These are phyloP conservation scores for Rutstroemia sydowiana DNA, from an alignment of 2,329 filamentous ascomycete genomes.

Conservation along the genomic window DNA sequence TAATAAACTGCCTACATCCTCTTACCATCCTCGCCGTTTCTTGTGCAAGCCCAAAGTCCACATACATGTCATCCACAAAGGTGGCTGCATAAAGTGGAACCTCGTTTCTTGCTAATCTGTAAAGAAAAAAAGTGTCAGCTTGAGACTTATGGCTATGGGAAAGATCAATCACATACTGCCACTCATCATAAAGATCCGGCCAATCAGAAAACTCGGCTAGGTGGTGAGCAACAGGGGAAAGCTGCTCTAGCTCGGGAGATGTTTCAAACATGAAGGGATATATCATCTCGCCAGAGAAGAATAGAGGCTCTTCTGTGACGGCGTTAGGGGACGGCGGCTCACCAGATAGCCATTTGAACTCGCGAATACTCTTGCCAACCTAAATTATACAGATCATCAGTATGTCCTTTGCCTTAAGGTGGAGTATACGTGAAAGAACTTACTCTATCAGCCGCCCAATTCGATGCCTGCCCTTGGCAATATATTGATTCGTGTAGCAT, in stretches of 20 bases:
- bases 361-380: constrained; percentile 2
- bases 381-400: not conserved
- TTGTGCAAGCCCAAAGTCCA: constrained; percentile 67
- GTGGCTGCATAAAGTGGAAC: constrained; percentile 82
- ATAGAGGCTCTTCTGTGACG: constrained; percentile 47
- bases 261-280: constrained; percentile 79
- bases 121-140: not conserved
- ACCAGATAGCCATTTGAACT: constrained; percentile 36
- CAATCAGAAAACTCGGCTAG: constrained; percentile 64
- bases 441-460: constrained; percentile 65
- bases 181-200: constrained; percentile 68
- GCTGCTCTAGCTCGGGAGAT: constrained; percentile 64
- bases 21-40: constrained; percentile 69
- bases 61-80: constrained; percentile 88
- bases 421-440: not conserved
- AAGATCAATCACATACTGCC: constrained; percentile 37
- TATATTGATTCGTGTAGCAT: constrained; percentile 86
- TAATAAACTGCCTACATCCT: constrained; percentile 73
- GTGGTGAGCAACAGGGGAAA: constrained; percentile 62
- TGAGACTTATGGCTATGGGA: not conserved
- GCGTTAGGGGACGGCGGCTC: constrained; percentile 27
- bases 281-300: constrained; percentile 90
- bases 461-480: constrained; percentile 59
- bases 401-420: not conserved
- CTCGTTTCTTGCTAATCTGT: constrained; percentile 57